These are phyloP conservation scores for Candida caryicola DNA, from an alignment of 805 yeast species.

Conservation along the genomic window DNA sequence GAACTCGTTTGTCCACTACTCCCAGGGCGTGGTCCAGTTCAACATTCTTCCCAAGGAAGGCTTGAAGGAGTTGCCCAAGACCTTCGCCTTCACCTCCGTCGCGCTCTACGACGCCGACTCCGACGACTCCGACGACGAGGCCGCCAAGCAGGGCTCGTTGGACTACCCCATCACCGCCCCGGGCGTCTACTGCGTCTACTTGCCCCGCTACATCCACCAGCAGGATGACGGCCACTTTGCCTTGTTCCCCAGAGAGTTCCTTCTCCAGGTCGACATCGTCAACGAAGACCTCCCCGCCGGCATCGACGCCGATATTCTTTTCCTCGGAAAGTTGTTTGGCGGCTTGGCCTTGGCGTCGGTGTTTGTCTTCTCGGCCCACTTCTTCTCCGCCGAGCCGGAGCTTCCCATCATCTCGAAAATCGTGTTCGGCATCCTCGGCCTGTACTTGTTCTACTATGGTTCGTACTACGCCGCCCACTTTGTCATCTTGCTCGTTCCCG, in stretches of 20 bases:
- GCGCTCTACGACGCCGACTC: slow-evolving; percentile 2
- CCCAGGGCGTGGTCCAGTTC: neutral
- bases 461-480: neutral
- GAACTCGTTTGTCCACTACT: slow-evolving; percentile 4
- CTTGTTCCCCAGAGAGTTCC: slow-evolving; percentile 5
- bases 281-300: slow-evolving; percentile 7
- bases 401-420: slow-evolving; percentile 1
- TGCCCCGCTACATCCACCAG: slow-evolving; percentile 8
- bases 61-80: slow-evolving; percentile 3
- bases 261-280: slow-evolving; percentile 3
- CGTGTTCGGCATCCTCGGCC: neutral
- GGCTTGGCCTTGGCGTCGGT: slow-evolving; percentile 2
- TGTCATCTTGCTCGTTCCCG: neutral
- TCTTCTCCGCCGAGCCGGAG: neutral
- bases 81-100: slow-evolving; percentile 3
- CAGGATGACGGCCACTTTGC: neutral
- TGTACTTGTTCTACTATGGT: neutral
- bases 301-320: neutral
- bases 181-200: slow-evolving; percentile 13
- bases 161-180: slow-evolving; percentile 4
- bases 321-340: slow-evolving; percentile 4
- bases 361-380: neutral
- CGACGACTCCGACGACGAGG: slow-evolving; percentile 3
- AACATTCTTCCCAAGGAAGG: slow-evolving; percentile 3
- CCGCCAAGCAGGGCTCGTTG: neutral